Conservation (phyloP, 768 basidiomycete genomes). For the Pleurotus cornucopiae region DNA sequence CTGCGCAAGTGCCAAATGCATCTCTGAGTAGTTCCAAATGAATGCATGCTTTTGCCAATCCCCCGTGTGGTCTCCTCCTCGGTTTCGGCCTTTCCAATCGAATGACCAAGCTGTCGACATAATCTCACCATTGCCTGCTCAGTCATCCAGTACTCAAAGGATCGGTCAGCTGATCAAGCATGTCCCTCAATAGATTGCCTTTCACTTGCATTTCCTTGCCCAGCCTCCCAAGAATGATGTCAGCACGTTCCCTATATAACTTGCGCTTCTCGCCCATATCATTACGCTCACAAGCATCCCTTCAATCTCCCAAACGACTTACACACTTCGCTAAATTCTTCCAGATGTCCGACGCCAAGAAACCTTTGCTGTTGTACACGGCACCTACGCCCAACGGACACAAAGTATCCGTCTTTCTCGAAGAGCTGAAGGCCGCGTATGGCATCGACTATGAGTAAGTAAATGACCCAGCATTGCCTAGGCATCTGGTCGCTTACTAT, state of each 20-base stretch:
- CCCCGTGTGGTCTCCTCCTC: too few relatives aligned
- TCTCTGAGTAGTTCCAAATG: slow-evolving; percentile 10
- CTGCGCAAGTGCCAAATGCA: background rate
- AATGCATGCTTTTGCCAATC: background rate
- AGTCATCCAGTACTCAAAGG: too few relatives aligned
- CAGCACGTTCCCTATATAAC: slow-evolving; percentile 3
- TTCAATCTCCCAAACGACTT: slow-evolving; percentile 11
- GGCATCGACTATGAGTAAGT: slow-evolving; percentile 40
- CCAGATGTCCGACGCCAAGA: slow-evolving; percentile 11
- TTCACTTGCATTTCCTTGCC: too few relatives aligned
- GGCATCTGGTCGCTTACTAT: background rate
- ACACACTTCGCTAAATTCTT: slow-evolving; percentile 10
- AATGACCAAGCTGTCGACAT: too few relatives aligned
- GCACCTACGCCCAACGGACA: slow-evolving; percentile 45
- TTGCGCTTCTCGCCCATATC: background rate
- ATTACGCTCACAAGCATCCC: background rate
- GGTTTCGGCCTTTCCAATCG: too few relatives aligned
- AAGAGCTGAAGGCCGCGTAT: slow-evolving; percentile 52
- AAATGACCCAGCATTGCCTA: background rate
- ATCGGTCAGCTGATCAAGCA: background rate
- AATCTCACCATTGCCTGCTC: too few relatives aligned
- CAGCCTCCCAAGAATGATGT: background rate
- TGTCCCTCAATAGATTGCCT: background rate
- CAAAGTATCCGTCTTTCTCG: slow-evolving; percentile 44
- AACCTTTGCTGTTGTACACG: slow-evolving; percentile 43